phyloP scores from a whole-genome alignment of 306 rosid genomes.

The Corylus avellana region DNA sequence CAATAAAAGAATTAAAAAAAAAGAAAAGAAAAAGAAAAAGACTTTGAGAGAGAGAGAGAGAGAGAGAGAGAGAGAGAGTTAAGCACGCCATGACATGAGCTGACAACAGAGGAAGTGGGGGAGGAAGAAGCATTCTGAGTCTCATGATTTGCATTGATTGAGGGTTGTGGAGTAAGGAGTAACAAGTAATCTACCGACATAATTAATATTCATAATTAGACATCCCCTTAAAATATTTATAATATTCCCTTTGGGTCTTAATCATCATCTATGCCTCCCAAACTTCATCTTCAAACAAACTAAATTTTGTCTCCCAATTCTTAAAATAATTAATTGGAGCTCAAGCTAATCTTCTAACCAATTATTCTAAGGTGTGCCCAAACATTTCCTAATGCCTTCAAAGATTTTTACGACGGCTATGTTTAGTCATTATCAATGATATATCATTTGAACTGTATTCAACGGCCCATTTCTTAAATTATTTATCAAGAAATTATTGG shows the following conservation, averaged over 20 bases:
- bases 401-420: too few relatives aligned
- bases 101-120: constrained; percentile 10
- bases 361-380: neutral
- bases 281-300: constrained; percentile 34
- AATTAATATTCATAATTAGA: constrained; percentile 32
- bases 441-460: too few relatives aligned
- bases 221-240: constrained; percentile 24
- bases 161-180: constrained; percentile 31
- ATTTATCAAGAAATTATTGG: too few relatives aligned
- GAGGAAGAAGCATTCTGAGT: constrained; percentile 20
- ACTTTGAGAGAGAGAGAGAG: neutral
- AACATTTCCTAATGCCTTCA: neutral
- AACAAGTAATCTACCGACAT: constrained; percentile 41
- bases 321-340: too few relatives aligned
- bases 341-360: neutral
- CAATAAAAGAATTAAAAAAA: neutral
- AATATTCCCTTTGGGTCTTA: neutral
- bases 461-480: too few relatives aligned
- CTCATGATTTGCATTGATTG: constrained; percentile 48
- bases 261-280: constrained; percentile 29
- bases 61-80: constrained; percentile 6
- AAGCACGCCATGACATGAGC: constrained; percentile 9
- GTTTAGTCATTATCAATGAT: too few relatives aligned
- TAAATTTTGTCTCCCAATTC: neutral
- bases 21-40: neutral